Evolutionary conservation across 345 rosid genomes (phyloP).

Genomic region (Acer saccharum): DNA sequence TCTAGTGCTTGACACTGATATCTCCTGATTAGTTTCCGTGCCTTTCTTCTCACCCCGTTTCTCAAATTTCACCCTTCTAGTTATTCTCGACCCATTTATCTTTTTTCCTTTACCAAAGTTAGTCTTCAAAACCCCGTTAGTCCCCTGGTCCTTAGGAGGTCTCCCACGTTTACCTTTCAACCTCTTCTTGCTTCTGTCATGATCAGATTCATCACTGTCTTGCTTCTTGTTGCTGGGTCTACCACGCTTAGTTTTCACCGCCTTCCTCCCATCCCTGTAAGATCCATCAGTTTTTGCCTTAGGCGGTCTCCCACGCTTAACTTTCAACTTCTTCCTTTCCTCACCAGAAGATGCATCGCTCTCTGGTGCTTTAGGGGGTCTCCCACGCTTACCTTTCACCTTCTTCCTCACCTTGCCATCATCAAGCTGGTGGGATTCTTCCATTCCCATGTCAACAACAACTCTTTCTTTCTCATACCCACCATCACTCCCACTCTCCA

Average conservation of each 20-base stretch:
- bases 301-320: slow-evolving; percentile 27
- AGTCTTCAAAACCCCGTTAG: neutral
- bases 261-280: slow-evolving; percentile 3
- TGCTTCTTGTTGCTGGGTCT: slow-evolving; percentile 24
- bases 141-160: slow-evolving; percentile 18
- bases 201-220: slow-evolving; percentile 15
- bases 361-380: slow-evolving; percentile 37
- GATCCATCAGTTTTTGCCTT: slow-evolving; percentile 12
- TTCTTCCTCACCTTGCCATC: slow-evolving; percentile 7
- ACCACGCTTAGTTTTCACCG: slow-evolving; percentile 17
- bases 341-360: slow-evolving; percentile 12
- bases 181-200: slow-evolving; percentile 18
- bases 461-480: slow-evolving; percentile 20
- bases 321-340: slow-evolving; percentile 16
- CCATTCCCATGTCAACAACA: slow-evolving; percentile 11
- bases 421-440: slow-evolving; percentile 10
- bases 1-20: slow-evolving; percentile 28
- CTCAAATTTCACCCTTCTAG: slow-evolving; percentile 24
- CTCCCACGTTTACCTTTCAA: slow-evolving; percentile 30
- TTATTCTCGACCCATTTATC: slow-evolving; percentile 30
- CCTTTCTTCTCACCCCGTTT: slow-evolving; percentile 24
- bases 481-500: slow-evolving; percentile 18
- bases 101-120: slow-evolving; percentile 24
- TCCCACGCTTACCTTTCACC: slow-evolving; percentile 31
- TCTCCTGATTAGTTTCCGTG: slow-evolving; percentile 15